Conservation (phyloP, 805 yeast genomes). For the Pichia rugopelliculosa region DNA sequence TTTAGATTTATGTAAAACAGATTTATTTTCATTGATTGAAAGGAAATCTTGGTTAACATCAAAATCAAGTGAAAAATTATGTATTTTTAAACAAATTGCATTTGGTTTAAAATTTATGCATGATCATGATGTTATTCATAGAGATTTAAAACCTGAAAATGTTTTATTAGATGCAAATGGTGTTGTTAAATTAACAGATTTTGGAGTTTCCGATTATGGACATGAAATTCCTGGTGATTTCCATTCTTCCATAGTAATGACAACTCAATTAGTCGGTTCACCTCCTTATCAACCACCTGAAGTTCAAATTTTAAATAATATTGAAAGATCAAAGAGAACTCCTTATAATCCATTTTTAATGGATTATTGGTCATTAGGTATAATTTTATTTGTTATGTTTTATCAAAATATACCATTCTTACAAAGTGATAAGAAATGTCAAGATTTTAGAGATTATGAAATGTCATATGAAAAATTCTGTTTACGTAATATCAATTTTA, state of each 20-base stretch:
- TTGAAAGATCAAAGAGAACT: slow-evolving; percentile 42
- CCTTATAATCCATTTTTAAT: slow-evolving; percentile 56
- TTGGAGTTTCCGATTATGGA: slow-evolving; percentile 79
- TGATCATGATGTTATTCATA: slow-evolving; percentile 72
- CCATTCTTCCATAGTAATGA: slow-evolving; percentile 32
- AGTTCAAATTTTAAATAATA: slow-evolving; percentile 48
- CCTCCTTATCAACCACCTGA: slow-evolving; percentile 85
- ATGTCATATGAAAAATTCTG: slow-evolving; percentile 32
- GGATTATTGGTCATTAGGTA: slow-evolving; percentile 75
- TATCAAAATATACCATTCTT: slow-evolving; percentile 56
- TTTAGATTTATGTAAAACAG: slow-evolving; percentile 54
- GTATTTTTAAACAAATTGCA: slow-evolving; percentile 67
- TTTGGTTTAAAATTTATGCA: slow-evolving; percentile 67
- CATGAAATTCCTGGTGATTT: slow-evolving; percentile 51
- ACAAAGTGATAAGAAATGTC: slow-evolving; percentile 36
- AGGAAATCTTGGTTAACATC: slow-evolving; percentile 55
- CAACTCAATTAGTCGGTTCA: slow-evolving; percentile 62
- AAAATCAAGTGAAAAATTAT: slow-evolving; percentile 47
- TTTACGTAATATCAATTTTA: slow-evolving; percentile 33
- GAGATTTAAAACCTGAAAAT: slow-evolving; percentile 94
- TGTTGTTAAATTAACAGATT: slow-evolving; percentile 77
- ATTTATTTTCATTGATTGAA: slow-evolving; percentile 51
- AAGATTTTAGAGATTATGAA: slow-evolving; percentile 53
- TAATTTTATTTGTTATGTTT: slow-evolving; percentile 56
- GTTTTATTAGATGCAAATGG: slow-evolving; percentile 55